phyloP scores from a whole-genome alignment of 2,329 filamentous ascomycete genomes.

The Biscogniauxia sp. region DNA sequence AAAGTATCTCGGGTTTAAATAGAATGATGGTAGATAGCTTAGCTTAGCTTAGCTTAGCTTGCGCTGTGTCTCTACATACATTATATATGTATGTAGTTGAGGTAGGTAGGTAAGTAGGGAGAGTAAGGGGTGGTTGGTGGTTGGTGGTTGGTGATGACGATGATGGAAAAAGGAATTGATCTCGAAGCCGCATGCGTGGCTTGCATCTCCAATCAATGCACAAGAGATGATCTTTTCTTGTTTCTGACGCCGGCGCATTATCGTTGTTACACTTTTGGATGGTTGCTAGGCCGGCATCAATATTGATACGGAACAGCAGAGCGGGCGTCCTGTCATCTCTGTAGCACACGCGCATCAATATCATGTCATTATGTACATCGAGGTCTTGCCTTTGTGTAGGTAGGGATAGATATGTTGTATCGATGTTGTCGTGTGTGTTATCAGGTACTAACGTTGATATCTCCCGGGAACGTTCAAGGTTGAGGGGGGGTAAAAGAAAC shows the following conservation, averaged over 20 bases:
- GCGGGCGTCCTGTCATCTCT: no score
- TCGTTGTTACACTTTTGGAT: neutral
- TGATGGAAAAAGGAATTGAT: neutral
- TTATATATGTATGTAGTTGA: no score
- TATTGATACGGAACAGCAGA: neutral
- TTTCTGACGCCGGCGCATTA: neutral
- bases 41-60: neutral
- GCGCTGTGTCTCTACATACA: no score
- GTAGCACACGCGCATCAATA: no score
- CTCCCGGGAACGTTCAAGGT: neutral
- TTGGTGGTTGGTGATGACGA: neutral
- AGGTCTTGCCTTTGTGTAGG: no score
- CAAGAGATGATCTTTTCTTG: neutral
- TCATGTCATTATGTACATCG: no score
- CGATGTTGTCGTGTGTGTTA: no score
- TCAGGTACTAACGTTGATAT: neutral
- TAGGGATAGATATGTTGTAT: no score
- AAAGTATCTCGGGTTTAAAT: neutral
- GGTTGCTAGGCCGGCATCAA: neutral
- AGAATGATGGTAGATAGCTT: neutral
- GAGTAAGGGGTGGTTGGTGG: no score
- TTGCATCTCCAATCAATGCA: neutral
- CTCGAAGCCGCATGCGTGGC: neutral
- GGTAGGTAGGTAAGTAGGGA: no score
- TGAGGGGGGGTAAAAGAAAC: neutral